A percentile compares a stretch with the other conserved stretches of the same genome.
These are phyloP conservation scores for Phytophthora palmivora DNA, from an alignment of 352 stramenopile species.

Conservation along the genomic window DNA sequence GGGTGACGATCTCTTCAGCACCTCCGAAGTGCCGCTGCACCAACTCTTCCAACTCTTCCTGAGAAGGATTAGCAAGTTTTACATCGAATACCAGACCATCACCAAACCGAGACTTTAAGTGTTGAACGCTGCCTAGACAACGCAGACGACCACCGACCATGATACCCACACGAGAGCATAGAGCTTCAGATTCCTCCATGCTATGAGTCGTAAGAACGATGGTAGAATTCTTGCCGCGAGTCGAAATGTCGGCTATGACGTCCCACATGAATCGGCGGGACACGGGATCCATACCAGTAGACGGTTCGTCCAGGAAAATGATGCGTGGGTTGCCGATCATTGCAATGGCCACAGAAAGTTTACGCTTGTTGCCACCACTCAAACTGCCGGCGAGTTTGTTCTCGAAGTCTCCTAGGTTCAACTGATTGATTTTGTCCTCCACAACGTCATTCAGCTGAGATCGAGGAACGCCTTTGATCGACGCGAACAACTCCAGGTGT, in stretches of 20 bases:
- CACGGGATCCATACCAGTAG: slow-evolving; percentile 95
- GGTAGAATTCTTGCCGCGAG: slow-evolving; percentile 65
- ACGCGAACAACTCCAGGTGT: slow-evolving; percentile 87
- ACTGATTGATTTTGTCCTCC: slow-evolving; percentile 76
- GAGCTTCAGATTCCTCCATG: slow-evolving; percentile 96
- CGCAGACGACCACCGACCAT: slow-evolving; percentile 88
- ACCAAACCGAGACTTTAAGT: slow-evolving; percentile 89
- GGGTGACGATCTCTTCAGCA: slow-evolving; percentile 43
- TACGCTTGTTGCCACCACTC: slow-evolving; percentile 95
- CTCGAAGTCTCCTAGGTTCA: slow-evolving; percentile 57
- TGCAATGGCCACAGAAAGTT: slow-evolving; percentile 94
- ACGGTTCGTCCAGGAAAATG: slow-evolving; percentile 93
- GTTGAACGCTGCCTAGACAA: slow-evolving; percentile 91
- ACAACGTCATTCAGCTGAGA: slow-evolving; percentile 65
- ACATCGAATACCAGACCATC: slow-evolving; percentile 90
- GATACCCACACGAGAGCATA: slow-evolving; percentile 96
- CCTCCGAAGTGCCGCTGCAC: slow-evolving; percentile 31
- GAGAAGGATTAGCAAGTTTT: slow-evolving; percentile 42
- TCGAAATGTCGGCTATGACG: slow-evolving; percentile 83
- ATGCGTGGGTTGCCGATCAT: slow-evolving; percentile 94
- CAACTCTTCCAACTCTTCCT: slow-evolving; percentile 46
- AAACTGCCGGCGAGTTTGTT: slow-evolving; percentile 83
- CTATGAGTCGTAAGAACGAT: slow-evolving; percentile 96
- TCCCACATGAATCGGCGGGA: slow-evolving; percentile 96
- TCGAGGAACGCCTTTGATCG: slow-evolving; percentile 84